phyloP scores from a whole-genome alignment of 176 grass and related monocot species.

The Zoysia japonica region DNA sequence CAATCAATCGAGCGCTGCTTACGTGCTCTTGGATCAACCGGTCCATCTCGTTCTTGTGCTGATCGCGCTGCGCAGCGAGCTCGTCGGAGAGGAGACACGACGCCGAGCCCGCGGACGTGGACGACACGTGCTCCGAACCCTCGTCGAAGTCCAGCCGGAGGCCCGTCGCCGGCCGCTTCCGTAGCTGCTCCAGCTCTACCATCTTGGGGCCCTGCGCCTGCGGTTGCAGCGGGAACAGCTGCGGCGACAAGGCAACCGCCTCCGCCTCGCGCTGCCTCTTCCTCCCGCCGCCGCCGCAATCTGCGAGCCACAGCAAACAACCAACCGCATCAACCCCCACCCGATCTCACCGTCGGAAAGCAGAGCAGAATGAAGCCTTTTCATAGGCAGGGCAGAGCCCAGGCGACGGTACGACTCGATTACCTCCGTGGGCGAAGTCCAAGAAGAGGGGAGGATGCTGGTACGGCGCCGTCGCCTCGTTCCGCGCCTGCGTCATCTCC shows the following conservation, averaged over 20 bases:
- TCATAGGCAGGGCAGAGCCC: not conserved
- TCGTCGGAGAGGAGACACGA: constrained; percentile 53
- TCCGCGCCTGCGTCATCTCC: not conserved
- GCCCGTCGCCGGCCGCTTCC: constrained; percentile 43
- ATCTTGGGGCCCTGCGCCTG: constrained; percentile 13
- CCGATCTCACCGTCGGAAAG: not conserved
- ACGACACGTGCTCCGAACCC: constrained; percentile 34
- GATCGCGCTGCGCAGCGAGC: constrained; percentile 55
- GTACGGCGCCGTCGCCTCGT: not conserved
- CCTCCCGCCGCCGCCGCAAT: constrained; percentile 27
- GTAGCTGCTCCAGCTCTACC: constrained; percentile 48
- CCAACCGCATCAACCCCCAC: not conserved
- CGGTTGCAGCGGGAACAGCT: constrained; percentile 40
- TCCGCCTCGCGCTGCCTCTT: constrained; percentile 43
- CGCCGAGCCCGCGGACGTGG: constrained; percentile 28
- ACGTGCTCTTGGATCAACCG: constrained; percentile 70
- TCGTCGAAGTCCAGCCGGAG: constrained; percentile 62
- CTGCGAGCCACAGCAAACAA: not conserved
- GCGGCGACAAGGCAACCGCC: constrained; percentile 5
- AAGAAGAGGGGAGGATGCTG: constrained; percentile 34
- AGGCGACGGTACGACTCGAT: not conserved
- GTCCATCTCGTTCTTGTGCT: constrained; percentile 59
- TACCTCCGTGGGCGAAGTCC: constrained; percentile 31
- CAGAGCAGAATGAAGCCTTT: not conserved
- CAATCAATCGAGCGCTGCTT: constrained; percentile 10